Percentiles rank a stretch among this genome's conserved stretches.
phyloP scores from a whole-genome alignment of 331 rosid species.

The Arachis monticola region DNA sequence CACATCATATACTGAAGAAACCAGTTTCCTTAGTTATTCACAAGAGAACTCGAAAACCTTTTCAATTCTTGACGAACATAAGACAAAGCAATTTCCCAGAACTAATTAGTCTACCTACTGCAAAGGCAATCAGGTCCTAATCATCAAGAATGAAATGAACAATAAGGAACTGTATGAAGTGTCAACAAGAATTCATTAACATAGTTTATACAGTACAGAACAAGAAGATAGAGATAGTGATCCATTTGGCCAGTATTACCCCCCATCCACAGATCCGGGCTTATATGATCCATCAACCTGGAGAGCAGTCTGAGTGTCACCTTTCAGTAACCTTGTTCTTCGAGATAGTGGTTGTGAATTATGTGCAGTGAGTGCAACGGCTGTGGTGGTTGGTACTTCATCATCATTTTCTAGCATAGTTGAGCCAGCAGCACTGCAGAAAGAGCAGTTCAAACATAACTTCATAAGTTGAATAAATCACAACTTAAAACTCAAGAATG shows the following conservation, averaged over 20 bases:
- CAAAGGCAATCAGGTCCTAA: constrained; percentile 4
- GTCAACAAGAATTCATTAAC: constrained; percentile 6
- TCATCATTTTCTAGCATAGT: constrained; percentile 76
- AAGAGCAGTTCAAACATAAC: constrained; percentile 38
- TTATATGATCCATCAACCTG: constrained; percentile 78
- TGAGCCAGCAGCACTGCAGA: constrained; percentile 74
- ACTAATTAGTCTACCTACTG: constrained; percentile 12
- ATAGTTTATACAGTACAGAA: constrained; percentile 12
- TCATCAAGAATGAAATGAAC: constrained; percentile 17
- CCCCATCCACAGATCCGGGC: constrained; percentile 78
- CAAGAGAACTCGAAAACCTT: constrained; percentile 5
- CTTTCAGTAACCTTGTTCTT: constrained; percentile 87
- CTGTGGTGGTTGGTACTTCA: constrained; percentile 86
- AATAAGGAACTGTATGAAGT: constrained; percentile 29
- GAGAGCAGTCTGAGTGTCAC: constrained; percentile 66
- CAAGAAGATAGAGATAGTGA: constrained; percentile 31
- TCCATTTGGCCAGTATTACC: constrained; percentile 65
- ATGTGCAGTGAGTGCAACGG: constrained; percentile 64
- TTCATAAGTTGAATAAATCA: constrained; percentile 28
- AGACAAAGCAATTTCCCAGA: constrained; percentile 25
- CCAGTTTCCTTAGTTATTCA: neutral
- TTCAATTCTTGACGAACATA: constrained; percentile 25
- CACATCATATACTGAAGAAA: constrained; percentile 10
- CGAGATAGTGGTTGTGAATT: constrained; percentile 87
- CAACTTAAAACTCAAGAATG: constrained; percentile 16